phyloP scores from a whole-genome alignment of 2,329 filamentous ascomycete genomes.

The Aspergillus bombycis region DNA sequence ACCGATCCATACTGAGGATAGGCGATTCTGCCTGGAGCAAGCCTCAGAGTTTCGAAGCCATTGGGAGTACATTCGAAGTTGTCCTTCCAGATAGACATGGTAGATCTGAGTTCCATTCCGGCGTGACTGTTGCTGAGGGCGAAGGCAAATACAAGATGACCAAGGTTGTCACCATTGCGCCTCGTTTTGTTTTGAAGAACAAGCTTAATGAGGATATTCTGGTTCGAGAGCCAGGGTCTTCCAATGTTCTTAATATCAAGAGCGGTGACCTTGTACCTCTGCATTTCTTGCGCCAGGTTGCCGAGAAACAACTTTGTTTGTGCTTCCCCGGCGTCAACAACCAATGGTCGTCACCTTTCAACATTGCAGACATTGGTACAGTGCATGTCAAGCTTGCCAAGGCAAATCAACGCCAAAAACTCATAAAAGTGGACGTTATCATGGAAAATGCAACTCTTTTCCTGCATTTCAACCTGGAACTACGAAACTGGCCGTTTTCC shows the following conservation, averaged over 20 bases:
- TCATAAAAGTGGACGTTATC: constrained; percentile 85
- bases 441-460: constrained; percentile 95
- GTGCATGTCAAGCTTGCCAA: constrained; percentile 93
- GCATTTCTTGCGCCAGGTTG: constrained; percentile 82
- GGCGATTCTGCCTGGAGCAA: constrained; percentile 95
- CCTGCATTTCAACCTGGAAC: constrained; percentile 85
- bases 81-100: constrained; percentile 73
- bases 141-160: constrained; percentile 98
- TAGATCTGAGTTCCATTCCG: constrained; percentile 83
- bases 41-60: constrained; percentile 95
- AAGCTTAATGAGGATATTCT: constrained; percentile 86
- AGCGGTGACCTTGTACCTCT: constrained; percentile 80
- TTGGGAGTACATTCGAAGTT: constrained; percentile 89
- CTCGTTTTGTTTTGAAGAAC: constrained; percentile 92
- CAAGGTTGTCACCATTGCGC: constrained; percentile 90
- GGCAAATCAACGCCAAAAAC: constrained; percentile 81
- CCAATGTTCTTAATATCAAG: constrained; percentile 77
- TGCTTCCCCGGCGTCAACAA: constrained; percentile 95
- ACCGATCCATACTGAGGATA: constrained; percentile 83
- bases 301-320: constrained; percentile 85
- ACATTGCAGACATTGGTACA: constrained; percentile 91
- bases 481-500: constrained; percentile 95
- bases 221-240: constrained; percentile 88
- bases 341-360: constrained; percentile 97
- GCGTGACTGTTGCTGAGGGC: constrained; percentile 84